phyloP scores from a whole-genome alignment of 371 early-diverging fungal genomes.

The Saksenaea vasiformis region DNA sequence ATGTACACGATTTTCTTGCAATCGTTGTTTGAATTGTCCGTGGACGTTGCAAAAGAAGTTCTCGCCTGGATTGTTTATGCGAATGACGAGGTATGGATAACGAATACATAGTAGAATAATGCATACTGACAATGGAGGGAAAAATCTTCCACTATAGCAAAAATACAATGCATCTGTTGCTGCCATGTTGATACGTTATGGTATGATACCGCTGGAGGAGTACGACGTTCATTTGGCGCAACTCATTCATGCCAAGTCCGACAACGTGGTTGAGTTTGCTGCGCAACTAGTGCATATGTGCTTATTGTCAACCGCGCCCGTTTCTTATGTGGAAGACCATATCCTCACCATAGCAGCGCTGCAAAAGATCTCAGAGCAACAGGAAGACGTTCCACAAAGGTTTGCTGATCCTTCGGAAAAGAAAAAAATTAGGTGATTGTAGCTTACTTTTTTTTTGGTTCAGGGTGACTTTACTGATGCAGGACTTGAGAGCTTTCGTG shows the following conservation, averaged over 20 bases:
- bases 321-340: slow-evolving; percentile 72
- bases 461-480: slow-evolving; percentile 28
- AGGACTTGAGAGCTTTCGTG: slow-evolving; percentile 18
- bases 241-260: slow-evolving; percentile 72
- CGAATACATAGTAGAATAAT: neutral
- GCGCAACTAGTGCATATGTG: slow-evolving; percentile 70
- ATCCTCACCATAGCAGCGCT: slow-evolving; percentile 71
- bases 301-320: slow-evolving; percentile 58
- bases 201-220: slow-evolving; percentile 77
- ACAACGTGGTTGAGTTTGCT: slow-evolving; percentile 75
- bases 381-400: slow-evolving; percentile 63
- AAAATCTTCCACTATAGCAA: slow-evolving; percentile 33
- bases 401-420: neutral
- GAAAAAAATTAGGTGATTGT: too few species aligned
- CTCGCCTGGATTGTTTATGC: slow-evolving; percentile 61
- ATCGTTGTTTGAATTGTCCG: slow-evolving; percentile 77
- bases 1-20: slow-evolving; percentile 82
- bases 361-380: slow-evolving; percentile 48
- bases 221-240: slow-evolving; percentile 88
- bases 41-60: slow-evolving; percentile 79
- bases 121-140: neutral
- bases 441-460: slow-evolving; percentile 18
- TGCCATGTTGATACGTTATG: slow-evolving; percentile 72
- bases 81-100: neutral
- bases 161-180: slow-evolving; percentile 85